A percentile compares a stretch with the other conserved stretches of the same genome.
These are phyloP conservation scores for Neofusicoccum sp. DNA, from an alignment of 2,329 filamentous ascomycete species.

Conservation along the genomic window DNA sequence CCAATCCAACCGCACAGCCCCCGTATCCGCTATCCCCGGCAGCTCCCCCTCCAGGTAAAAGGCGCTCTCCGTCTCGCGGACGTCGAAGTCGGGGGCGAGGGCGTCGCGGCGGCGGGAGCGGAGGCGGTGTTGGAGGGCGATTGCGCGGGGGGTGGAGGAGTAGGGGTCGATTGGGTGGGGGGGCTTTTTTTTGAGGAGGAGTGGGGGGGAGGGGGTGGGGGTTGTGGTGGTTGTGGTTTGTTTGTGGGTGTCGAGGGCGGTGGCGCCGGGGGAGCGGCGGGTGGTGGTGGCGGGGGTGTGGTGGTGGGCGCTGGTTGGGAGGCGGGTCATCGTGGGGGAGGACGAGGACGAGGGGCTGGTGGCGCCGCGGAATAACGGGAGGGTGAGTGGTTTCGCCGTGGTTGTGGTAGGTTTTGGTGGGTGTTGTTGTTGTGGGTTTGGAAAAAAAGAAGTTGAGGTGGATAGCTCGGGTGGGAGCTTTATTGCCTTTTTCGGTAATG, in stretches of 20 bases:
- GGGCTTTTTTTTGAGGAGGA: background rate
- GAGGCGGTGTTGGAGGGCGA: constrained; percentile 15
- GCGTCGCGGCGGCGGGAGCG: constrained; percentile 22
- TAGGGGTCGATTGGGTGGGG: constrained; percentile 4
- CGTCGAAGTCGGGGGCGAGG: constrained; percentile 24
- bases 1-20: constrained; percentile 19
- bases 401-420: no score
- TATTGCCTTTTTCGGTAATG: constrained; percentile 14
- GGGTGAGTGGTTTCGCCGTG: no score
- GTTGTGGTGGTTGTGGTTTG: background rate
- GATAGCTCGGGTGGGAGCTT: background rate
- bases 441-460: no score
- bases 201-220: constrained; percentile 19
- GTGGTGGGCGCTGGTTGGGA: background rate
- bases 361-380: background rate
- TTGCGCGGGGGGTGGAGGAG: background rate
- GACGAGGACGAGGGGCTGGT: background rate
- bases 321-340: background rate
- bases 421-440: no score
- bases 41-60: constrained; percentile 22
- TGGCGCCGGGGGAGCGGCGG: constrained; percentile 5
- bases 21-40: constrained; percentile 5
- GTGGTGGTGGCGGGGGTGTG: constrained; percentile 20
- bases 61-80: constrained; percentile 15
- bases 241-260: background rate